These are phyloP conservation scores for Citropsis articulata DNA, from an alignment of 345 rosid species.

Conservation along the genomic window DNA sequence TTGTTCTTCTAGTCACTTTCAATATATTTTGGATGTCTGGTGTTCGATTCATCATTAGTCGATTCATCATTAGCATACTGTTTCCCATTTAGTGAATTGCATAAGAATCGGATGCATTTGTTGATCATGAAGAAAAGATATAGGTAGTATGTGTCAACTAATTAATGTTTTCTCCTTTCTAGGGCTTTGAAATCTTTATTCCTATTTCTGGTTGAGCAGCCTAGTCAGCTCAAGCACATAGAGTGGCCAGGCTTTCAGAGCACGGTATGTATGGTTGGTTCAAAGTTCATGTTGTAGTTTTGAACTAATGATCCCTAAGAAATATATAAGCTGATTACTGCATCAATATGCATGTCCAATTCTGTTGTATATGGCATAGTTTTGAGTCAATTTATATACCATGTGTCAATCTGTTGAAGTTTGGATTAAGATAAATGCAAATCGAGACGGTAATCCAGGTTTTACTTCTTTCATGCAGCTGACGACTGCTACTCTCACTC, in stretches of 20 bases:
- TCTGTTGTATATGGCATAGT: not conserved
- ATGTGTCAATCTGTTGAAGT: not conserved
- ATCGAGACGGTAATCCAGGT: not conserved
- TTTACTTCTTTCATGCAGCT: conserved; percentile 44
- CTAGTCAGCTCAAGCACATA: conserved; percentile 74
- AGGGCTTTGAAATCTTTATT: conserved; percentile 56
- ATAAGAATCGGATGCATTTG: not conserved
- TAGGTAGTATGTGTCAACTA: not conserved
- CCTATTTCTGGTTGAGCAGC: conserved; percentile 66
- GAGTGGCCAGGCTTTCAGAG: conserved; percentile 76
- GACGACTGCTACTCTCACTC: conserved; percentile 71
- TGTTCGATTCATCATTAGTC: not conserved
- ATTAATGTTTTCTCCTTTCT: conserved; percentile 8
- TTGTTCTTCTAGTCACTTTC: not conserved
- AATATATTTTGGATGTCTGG: not conserved
- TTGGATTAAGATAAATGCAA: not conserved
- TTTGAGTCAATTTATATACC: not conserved
- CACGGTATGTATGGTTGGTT: conserved; percentile 48
- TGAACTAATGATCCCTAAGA: not conserved
- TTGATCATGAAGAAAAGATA: not conserved
- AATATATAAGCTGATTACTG: not conserved
- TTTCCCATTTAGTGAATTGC: not conserved
- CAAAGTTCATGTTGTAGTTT: not conserved
- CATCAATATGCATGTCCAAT: not conserved
- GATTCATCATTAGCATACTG: not conserved